Base-by-base conservation (phyloP, 2,329 filamentous ascomycete species). In the Cytospora piceicola region DNA sequence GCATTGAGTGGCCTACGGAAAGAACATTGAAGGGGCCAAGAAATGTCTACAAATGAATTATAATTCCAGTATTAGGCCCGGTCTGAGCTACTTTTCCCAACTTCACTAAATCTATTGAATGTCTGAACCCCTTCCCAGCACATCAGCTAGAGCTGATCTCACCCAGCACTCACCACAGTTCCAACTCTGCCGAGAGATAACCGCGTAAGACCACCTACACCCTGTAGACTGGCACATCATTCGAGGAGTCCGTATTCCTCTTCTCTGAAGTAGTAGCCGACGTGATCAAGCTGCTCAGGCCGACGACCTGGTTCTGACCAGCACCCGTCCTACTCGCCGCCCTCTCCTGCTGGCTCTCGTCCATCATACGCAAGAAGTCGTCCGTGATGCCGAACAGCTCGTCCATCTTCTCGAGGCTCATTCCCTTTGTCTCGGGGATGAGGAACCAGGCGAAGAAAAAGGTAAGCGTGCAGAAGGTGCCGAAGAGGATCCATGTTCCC, bases 351-450 rank as follows among this genome's bases (percentile, higher is more conserved):
- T 66, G 55, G 24, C 49, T 54, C 12, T 70, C 75, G 8, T 72
- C 70, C 14, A 77, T 73, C 1, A 60, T 22, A 34, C 64, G 58
- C 60, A 68, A 63, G 36, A 82, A 70, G 67, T 86, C 83, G 4
- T 64, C 63, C 22, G 83, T 84, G 58, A 88, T 80, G 55, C 87
- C 87, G 73, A 90, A 90, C 20, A 90, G 78, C 71, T 88, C 85
- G 72, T 89, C 85, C 86, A 89, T 89, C 74, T 83, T 84, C 76
- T 90, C 87, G 66, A 90, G 79, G 53, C 79, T 79, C 65, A 83
- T 72, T 42, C 89, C 89, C 79, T 91, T 91, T 14, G 89, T 92
- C 77, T 92, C 89, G 0, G 89, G 89, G 22, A 90, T 82, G 68
- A 88, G 83, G 79, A 89, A 87, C 80, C 82, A 90, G 51, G 88